Base-by-base conservation (phyloP, 139 green algal genomes). In the Pleodorina starrii region DNA sequence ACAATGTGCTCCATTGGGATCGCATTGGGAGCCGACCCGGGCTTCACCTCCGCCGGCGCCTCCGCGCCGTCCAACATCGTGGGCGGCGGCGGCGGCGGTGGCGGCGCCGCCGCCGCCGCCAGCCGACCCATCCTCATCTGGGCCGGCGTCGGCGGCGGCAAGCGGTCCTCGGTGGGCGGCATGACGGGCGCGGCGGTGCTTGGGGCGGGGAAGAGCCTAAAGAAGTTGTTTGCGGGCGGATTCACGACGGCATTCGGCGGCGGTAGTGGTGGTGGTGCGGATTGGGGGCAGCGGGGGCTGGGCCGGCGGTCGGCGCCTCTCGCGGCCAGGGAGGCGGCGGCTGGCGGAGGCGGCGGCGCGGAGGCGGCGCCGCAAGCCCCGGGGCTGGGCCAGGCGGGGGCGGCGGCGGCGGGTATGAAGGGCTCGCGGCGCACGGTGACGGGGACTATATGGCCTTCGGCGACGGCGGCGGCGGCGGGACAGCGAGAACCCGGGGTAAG, bases 181-280 rank as follows among this genome's bases (percentile, higher is more conserved):
- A 73, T 73, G 63, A 73, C 63, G n/a, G n/a, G 44, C 38, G 27
- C 35, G 25, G 75, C 75, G 9, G 75, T n/a, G 75, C 46, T 66
- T 0, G 36, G 21, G 27, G 73, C 42, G 0, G 43, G 50, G 2
- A 50, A 36, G 25, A 50, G 77, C 77, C 14, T 84, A 4, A 84
- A 71, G 77, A 69, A 72, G n/a, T 1, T 84, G 5, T 50, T 84
- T 43, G 40, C 19, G 69, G 36, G 69, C 32, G 69, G 36, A 9
- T 48, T 77, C 69, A 77, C 3, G 16, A 44, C 9, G 12, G 19
- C 23, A 5, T 46, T 46, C 29, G 76, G 76, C 12, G 32, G 48
- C 4, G 76, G 32, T 57, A 51, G 78, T 35, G 76, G 50, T 36
- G 38, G 71, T 19, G 71, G 36, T 60, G 54, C 29, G 29, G 54